Evolutionary conservation across 345 rosid species (phyloP), one percentile per base, ranked within the genome.

Genomic region (Citrus mangshanensis): DNA sequence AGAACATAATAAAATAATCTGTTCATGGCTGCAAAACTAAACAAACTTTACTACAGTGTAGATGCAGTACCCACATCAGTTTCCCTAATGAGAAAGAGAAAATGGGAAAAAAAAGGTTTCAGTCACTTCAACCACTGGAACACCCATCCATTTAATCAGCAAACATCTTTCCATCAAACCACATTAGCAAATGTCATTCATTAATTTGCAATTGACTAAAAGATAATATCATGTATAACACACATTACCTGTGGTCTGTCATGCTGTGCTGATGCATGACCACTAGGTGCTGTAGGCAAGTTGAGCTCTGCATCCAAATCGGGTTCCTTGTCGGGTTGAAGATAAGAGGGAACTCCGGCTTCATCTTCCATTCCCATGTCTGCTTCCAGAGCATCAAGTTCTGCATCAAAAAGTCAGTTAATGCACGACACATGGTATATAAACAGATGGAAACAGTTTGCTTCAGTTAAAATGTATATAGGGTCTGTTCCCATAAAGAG

Each of bases 301-400:
- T 85, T 89, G 37, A 96, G 89, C 82, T 92, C 99, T 0, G 89
- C 66, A 51, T 89, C 95, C 76, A 87, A 79, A 85, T 92, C 93
- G 0, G 94, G 86, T 79, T 93, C 97, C 80, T 82, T 89, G 54
- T 95, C 99, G 40, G 99, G 96, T 86, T 96, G 98, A 82, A 96
- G 92, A 87, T 94, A 94, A 32, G 99, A 93, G 74, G 99, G 99
- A 66, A 94, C 89, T 32, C 93, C 98, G 28, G 90, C 84, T 88
- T 96, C 98, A 27, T 89, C 87, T 84, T 93, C 99, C 81, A 83
- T 83, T 80, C 98, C 98, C 99, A 96, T 94, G 84, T 96, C 99
- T 60, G 95, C 98, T 86, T 96, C 98, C 78, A 94, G 79, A 58
- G 95, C 98, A 83, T 96, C 98, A 77, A 94, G 99, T 87, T 96